These are phyloP conservation scores for Lactifluus hygrophoroides DNA, from an alignment of 768 basidiomycete species.

Conservation along the genomic window DNA sequence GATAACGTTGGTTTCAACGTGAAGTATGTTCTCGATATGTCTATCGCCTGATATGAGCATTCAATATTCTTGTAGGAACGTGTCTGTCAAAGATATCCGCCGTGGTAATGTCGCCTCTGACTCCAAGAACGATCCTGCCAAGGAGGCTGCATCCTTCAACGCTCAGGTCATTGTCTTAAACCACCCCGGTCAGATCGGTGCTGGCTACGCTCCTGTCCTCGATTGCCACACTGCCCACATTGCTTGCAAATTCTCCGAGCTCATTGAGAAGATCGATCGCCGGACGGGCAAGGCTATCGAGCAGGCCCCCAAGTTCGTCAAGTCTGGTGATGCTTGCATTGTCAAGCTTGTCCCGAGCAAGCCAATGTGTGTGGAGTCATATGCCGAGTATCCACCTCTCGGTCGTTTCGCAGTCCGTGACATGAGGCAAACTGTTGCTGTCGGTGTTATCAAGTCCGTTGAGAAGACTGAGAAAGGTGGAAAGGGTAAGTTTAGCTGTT, in stretches of 20 bases:
- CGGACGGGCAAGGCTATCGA: slow-evolving; percentile 94
- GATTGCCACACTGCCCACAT: slow-evolving; percentile 99
- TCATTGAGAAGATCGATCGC: slow-evolving; percentile 99
- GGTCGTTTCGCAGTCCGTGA: slow-evolving; percentile 99
- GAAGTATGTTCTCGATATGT: slow-evolving; percentile 47
- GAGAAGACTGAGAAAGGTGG: slow-evolving; percentile 91
- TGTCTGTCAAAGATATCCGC: slow-evolving; percentile 99
- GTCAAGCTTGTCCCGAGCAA: slow-evolving; percentile 95
- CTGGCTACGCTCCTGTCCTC: slow-evolving; percentile 97
- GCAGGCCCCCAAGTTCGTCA: slow-evolving; percentile 90
- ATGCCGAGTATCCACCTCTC: slow-evolving; percentile 97
- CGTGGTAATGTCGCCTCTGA: slow-evolving; percentile 99
- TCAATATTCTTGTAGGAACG: slow-evolving; percentile 62
- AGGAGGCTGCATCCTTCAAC: slow-evolving; percentile 98
- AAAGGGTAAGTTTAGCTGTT: slow-evolving; percentile 49
- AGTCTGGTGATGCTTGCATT: slow-evolving; percentile 98
- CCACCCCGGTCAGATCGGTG: slow-evolving; percentile 99
- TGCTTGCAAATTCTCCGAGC: slow-evolving; percentile 98
- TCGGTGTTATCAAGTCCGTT: slow-evolving; percentile 97
- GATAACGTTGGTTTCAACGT: slow-evolving; percentile 99
- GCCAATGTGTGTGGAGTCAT: slow-evolving; percentile 92
- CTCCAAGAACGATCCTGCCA: slow-evolving; percentile 99
- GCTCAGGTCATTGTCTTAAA: slow-evolving; percentile 99
- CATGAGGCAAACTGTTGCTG: slow-evolving; percentile 99
- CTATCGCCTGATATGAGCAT: background rate